These are phyloP conservation scores for Schizochytrium sp. DNA, from an alignment of 108 stramenopile species.

Conservation along the genomic window DNA sequence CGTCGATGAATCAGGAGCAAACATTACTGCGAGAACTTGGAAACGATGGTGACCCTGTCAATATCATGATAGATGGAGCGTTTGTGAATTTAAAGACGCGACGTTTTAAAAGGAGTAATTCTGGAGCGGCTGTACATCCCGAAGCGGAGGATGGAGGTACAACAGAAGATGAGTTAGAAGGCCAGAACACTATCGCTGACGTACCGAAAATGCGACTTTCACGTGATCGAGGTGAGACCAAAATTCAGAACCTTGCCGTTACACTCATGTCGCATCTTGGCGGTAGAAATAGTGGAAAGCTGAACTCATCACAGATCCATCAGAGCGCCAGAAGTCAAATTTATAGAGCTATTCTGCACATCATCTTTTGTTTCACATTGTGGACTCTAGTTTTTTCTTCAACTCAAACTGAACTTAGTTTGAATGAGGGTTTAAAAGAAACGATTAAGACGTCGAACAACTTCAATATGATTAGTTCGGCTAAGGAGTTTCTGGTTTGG, in stretches of 20 bases:
- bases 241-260: not conserved
- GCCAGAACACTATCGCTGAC: not conserved
- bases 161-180: not conserved
- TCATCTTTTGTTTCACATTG: not conserved
- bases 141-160: not conserved
- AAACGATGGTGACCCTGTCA: not conserved
- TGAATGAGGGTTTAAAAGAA: not conserved
- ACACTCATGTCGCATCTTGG: constrained; percentile 32
- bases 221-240: not conserved
- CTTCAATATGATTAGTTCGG: not conserved
- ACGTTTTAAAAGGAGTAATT: not conserved
- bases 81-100: not conserved
- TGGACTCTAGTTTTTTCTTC: not conserved
- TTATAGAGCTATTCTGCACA: not conserved
- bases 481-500: not conserved
- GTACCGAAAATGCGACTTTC: not conserved
- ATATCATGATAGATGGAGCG: not conserved
- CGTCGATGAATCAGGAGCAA: not conserved
- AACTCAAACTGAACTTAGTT: not conserved
- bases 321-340: too few relatives aligned
- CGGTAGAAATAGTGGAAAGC: not conserved
- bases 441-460: not conserved
- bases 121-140: not conserved
- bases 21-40: not conserved
- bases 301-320: too few relatives aligned